A percentile compares a stretch with the other conserved stretches of the same genome.
These are phyloP conservation scores for Spirogloea muscicola DNA, from an alignment of 139 green algal species.

Conservation along the genomic window DNA sequence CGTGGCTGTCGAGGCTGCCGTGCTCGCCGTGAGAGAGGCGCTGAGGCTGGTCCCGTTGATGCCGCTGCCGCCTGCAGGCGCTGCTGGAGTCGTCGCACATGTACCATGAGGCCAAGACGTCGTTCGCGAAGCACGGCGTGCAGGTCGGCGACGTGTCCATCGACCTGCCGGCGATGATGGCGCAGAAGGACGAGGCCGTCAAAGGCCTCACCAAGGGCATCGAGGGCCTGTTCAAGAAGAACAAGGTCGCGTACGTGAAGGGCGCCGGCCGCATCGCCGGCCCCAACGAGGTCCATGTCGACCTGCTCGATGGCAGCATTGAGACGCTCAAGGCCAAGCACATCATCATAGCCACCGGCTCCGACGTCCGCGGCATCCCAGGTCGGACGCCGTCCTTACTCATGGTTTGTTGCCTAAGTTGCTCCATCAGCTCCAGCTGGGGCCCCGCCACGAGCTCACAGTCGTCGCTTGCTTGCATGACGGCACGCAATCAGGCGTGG, in stretches of 20 bases:
- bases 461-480: too few species aligned
- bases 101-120: conserved; percentile 83
- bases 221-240: conserved; percentile 99
- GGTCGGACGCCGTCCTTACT: too few species aligned
- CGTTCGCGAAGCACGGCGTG: conserved; percentile 79
- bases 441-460: too few species aligned
- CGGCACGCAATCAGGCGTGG: conserved; percentile 72
- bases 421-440: too few species aligned
- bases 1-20: too few species aligned
- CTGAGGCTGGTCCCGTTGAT: too few species aligned
- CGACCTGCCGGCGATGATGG: conserved; percentile 86
- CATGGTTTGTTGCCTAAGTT: too few species aligned
- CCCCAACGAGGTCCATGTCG: conserved; percentile 79
- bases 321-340: conserved; percentile 76
- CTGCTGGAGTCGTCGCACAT: conserved; percentile 92
- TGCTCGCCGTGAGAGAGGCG: too few species aligned
- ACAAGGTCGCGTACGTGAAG: conserved; percentile 95
- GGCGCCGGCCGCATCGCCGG: conserved; percentile 82
- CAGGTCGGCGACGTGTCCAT: conserved; percentile 63
- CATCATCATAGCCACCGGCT: conserved; percentile 94
- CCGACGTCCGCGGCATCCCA: conserved; percentile 67
- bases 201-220: conserved; percentile 93
- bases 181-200: conserved; percentile 87
- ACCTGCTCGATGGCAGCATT: conserved; percentile 61
- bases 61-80: conserved; percentile 58